Evolutionary conservation across 2,329 filamentous ascomycete species (phyloP), one percentile per base, ranked within the genome.

Genomic region (Talaromyces funiculosus): DNA sequence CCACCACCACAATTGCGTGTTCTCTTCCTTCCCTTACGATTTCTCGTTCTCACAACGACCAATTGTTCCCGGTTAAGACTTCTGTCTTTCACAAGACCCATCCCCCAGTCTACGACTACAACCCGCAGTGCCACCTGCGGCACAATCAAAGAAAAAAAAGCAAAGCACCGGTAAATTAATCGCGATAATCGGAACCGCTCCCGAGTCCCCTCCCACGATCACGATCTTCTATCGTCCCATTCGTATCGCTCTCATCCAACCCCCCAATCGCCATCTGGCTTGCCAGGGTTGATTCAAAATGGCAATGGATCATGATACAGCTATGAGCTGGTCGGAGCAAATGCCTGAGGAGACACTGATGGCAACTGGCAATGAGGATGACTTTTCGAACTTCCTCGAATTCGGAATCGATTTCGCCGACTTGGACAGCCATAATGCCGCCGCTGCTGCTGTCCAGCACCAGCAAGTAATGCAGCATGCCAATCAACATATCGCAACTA

Each of bases 381-480:
- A 81, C 58, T 81, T 81, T 65, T 75, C 77, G 61, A 79, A 76
- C 60, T 77, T 80, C 61, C 75, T 81, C 61, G 77, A 80, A 58
- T 79, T 80, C 67, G 76, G 76, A 62, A 75, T 77, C 66, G 76
- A 76, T 38, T 79, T 80, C 62, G 59, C 76, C 66, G 75, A 77
- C 60, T 66, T 77, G 55, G 73, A 77, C 51, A 67, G 69, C 69
- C 70, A 74, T 68, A 66, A 73, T 70, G 70, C 72, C 69, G 63
- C 68, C 3, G 38, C 61, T 9, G 35, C 57, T 18, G 35, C 61
- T 10, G 51, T 42, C 62, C 69, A 73, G 66, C 67, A 68, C 62
- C 66, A 73, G 49, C 69, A 70, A 61, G 67, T 68, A 49, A 61
- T 71, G 56, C 68, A 71, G 56, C 67, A 69, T 57, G 64, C 70